Evolutionary conservation across 2,329 filamentous ascomycete species (phyloP), one percentile per base, ranked within the genome.

Genomic region (Arthroderma sp.): DNA sequence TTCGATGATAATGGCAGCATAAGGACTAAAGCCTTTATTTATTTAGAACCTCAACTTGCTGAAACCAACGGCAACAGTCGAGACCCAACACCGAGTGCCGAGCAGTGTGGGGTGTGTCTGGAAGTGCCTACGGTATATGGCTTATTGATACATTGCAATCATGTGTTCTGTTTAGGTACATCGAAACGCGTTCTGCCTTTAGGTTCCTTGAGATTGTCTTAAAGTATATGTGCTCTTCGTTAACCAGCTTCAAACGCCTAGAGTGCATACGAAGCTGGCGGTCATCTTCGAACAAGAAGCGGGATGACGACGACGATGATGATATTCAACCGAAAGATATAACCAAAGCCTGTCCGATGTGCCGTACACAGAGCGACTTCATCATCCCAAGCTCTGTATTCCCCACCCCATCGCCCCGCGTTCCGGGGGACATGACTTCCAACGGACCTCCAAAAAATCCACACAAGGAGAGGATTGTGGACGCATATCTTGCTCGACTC

Each of bases 91-190:
- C 22, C 34, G 8, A 28, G 11, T 3, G 11, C 37, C n/a, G 50
- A 52, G 44, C 38, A 40, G 11, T 59, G 57, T 46, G 50, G 53
- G n/a, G 57, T 59, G 10, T 59, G 57, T 44, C 48, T 52, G 22
- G 57, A 59, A 36, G 42, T 40, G 15, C 57, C 57, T 36, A 47
- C 50, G 34, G 51, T 50, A 8, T 59, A 55, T 46, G 57, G 57
- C 10, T 46, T 59, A 11, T 44, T 58, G 40, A 49, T 53, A 11
- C 45, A 51, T 33, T 59, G 57, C 43, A 51, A 58, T 45, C 57
- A 59, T 48, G 49, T 57, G 15, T 59, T 58, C 40, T 59, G 57
- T 36, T 47, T 58, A 38, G 44, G 57, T 59, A 55, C n/a, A 46
- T 47, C 8, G 42, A n/a, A 7, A 2, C 27, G 2, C 27, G 33